These are phyloP conservation scores for Leccinum pallidistipes DNA, from an alignment of 1,284 basidiomycete genomes.

Conservation along the genomic window DNA sequence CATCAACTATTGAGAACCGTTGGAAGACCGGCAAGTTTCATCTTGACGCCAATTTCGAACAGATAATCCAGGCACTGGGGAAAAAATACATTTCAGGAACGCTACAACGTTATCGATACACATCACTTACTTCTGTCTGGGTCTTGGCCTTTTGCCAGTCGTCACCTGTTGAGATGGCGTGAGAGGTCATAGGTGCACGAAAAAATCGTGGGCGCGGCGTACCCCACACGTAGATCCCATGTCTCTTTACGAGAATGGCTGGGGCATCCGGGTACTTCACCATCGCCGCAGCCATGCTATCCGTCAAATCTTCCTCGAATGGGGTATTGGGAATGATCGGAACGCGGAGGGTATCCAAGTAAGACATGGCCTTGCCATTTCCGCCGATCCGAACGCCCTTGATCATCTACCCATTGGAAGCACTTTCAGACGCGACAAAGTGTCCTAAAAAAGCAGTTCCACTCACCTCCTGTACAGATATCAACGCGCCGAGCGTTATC, in stretches of 20 bases:
- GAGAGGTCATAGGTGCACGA: not conserved
- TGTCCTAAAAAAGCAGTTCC: not conserved
- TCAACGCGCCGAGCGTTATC: not conserved
- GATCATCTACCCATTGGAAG: constrained; percentile 62
- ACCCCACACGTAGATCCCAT: constrained; percentile 88
- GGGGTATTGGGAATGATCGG: constrained; percentile 91
- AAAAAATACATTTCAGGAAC: not conserved
- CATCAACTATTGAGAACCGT: constrained; percentile 39
- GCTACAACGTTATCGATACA: not conserved
- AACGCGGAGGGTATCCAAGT: constrained; percentile 81
- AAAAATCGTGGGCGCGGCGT: constrained; percentile 19
- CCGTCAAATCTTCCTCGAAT: constrained; percentile 82
- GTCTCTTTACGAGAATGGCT: constrained; percentile 76
- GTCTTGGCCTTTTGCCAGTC: constrained; percentile 90
- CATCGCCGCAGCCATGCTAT: constrained; percentile 85
- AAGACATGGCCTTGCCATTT: constrained; percentile 68
- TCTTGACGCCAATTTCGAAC: constrained; percentile 83
- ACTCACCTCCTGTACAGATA: constrained; percentile 39
- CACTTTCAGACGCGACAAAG: not conserved
- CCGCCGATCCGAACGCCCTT: constrained; percentile 83
- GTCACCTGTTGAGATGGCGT: constrained; percentile 42
- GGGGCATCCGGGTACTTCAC: constrained; percentile 74
- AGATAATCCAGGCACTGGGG: constrained; percentile 80
- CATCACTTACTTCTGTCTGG: constrained; percentile 64
- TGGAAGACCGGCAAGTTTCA: constrained; percentile 61